These are phyloP conservation scores for Scedosporium apiospermum DNA, from an alignment of 2,329 filamentous ascomycete species.

Conservation along the genomic window DNA sequence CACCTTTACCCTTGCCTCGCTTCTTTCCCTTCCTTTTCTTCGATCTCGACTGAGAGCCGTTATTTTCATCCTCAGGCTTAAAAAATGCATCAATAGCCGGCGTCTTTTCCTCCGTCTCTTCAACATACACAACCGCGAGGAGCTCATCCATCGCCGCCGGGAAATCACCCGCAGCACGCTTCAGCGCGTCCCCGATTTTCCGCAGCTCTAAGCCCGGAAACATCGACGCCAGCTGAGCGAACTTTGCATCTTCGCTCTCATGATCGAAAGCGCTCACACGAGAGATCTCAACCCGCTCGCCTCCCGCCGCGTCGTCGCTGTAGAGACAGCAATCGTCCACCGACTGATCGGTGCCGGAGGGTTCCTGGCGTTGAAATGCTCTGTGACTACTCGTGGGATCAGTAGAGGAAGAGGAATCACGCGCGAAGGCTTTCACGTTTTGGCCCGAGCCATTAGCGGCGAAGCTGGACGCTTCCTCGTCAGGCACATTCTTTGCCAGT, in stretches of 20 bases:
- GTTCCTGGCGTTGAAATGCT: neutral
- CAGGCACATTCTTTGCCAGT: constrained; percentile 53
- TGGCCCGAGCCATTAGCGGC: constrained; percentile 54
- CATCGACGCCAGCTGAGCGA: constrained; percentile 53
- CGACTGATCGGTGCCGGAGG: no score
- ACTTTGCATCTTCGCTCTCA: constrained; percentile 45
- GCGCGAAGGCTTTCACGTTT: constrained; percentile 11
- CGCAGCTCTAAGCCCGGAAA: constrained; percentile 61
- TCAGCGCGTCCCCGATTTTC: constrained; percentile 57
- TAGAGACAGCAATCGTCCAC: no score
- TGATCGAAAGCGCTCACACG: no score
- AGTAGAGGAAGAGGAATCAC: constrained; percentile 4
- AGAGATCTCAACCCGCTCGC: no score
- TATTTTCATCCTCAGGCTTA: constrained; percentile 37
- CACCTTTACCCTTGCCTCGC: constrained; percentile 17
- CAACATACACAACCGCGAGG: constrained; percentile 68
- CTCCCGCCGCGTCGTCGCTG: no score
- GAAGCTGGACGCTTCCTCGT: constrained; percentile 66
- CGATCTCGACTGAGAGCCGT: constrained; percentile 12
- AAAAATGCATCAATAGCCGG: constrained; percentile 75
- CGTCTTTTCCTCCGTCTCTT: constrained; percentile 49
- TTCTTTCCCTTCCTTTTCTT: constrained; percentile 29
- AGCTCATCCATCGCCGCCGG: constrained; percentile 68
- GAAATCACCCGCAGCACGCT: constrained; percentile 57
- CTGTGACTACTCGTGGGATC: constrained; percentile 5